Conservation (phyloP, 495 filamentous ascomycete genomes). For the Pyrenopolyporus hunteri region DNA sequence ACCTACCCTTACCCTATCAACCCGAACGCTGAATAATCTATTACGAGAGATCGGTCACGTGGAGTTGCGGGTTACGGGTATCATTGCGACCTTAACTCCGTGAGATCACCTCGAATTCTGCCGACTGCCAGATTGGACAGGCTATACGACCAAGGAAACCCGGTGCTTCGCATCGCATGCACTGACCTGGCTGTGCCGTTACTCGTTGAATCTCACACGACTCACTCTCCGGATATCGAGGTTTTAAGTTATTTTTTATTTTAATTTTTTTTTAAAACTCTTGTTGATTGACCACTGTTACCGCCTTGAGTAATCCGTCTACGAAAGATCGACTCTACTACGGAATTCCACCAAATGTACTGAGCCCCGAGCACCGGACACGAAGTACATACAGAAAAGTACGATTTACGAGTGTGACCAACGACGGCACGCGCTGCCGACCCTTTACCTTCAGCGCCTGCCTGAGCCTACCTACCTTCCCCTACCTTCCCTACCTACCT, state of each 20-base stretch:
- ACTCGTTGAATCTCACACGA: slow-evolving; percentile 18
- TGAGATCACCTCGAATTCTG: slow-evolving; percentile 35
- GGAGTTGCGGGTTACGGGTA: slow-evolving; percentile 22
- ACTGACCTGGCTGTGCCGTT: slow-evolving; percentile 18
- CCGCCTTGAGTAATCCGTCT: slow-evolving; percentile 29
- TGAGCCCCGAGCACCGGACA: too few species aligned
- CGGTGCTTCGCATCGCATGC: slow-evolving; percentile 9
- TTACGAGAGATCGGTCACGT: slow-evolving; percentile 37
- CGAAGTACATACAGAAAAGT: too few species aligned
- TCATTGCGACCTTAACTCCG: slow-evolving; percentile 29
- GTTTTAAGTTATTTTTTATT: background rate
- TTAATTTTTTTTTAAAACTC: background rate
- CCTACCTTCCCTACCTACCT: background rate
- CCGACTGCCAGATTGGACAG: slow-evolving; percentile 30
- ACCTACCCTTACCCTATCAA: background rate
- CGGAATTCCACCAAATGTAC: background rate
- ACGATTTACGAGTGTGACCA: too few species aligned
- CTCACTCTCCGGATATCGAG: slow-evolving; percentile 17
- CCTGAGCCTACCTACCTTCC: too few species aligned
- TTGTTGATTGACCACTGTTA: slow-evolving; percentile 15
- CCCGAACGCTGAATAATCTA: slow-evolving; percentile 30
- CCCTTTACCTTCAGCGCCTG: too few species aligned
- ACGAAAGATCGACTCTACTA: background rate
- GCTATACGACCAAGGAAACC: slow-evolving; percentile 29
- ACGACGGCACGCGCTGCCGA: too few species aligned